Evolutionary conservation across 768 basidiomycete species (phyloP).

Genomic region (Calocybe gangraenosa): DNA sequence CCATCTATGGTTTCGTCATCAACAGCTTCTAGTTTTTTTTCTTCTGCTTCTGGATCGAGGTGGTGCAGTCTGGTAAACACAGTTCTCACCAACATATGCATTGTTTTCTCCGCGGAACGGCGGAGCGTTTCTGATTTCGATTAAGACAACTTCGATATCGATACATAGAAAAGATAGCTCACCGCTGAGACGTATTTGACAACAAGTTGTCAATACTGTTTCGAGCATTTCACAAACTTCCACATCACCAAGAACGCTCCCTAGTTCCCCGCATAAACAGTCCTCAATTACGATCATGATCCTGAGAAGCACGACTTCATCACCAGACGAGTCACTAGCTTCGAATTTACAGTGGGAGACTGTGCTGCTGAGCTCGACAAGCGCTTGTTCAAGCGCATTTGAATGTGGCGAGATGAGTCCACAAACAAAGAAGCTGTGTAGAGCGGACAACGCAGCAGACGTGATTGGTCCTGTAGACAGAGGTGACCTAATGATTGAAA

Average conservation of each 20-base stretch:
- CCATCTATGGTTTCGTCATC: conserved; percentile 41
- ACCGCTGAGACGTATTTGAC: conserved; percentile 97
- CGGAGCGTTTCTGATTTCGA: conserved; percentile 69
- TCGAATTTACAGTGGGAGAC: conserved; percentile 98
- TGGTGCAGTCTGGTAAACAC: conserved; percentile 73
- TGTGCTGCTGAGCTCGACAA: conserved; percentile 82
- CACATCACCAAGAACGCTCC: conserved; percentile 77
- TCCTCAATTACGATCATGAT: conserved; percentile 89
- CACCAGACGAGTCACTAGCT: conserved; percentile 94
- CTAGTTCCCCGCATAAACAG: conserved; percentile 68
- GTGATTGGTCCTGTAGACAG: conserved; percentile 97
- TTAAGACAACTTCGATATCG: conserved; percentile 9
- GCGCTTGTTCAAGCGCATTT: conserved; percentile 54
- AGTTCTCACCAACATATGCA: conserved; percentile 81
- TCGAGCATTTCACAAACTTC: conserved; percentile 99
- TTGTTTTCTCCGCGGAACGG: conserved; percentile 82
- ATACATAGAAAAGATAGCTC: conserved; percentile 25
- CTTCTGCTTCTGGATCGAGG: conserved; percentile 64
- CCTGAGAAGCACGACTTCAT: conserved; percentile 91
- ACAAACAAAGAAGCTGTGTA: conserved; percentile 85
- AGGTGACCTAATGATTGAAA: conserved; percentile 89
- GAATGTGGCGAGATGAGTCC: conserved; percentile 62
- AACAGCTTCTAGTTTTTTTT: conserved; percentile 52
- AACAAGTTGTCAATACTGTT: conserved; percentile 94
- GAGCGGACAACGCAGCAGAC: conserved; percentile 82